Base-by-base conservation (phyloP, 139 green algal genomes). In the Micractinium conductrix region DNA sequence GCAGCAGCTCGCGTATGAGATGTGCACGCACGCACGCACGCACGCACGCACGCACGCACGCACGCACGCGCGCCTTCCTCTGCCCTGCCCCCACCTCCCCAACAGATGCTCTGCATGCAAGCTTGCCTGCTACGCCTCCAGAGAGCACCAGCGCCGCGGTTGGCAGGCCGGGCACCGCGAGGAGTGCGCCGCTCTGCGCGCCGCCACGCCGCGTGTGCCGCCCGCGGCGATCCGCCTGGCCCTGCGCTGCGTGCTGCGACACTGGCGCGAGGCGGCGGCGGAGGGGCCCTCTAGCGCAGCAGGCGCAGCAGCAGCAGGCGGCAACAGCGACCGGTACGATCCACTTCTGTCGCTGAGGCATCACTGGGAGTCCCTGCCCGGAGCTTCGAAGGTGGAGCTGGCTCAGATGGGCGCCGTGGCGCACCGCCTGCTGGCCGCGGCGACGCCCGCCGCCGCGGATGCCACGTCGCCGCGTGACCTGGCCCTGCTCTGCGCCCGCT, bases 331-430 rank as follows among this genome's bases (percentile, higher is more conserved):
- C 35, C 78, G 67, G 28, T 93, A 70, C 43, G 65, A 21, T 7
- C 84, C 78, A 12, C 71, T 95, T 8, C 50, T 93, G 71, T 5
- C 14, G 6, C 85, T 96, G 67, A 22, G 88, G 68, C 75, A 88
- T 48, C 93, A 96, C 79, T 96, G 92, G 93, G 80, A 88, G 0
- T 14, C 74, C 2, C 80, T 96, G 53, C 63, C 78, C 37, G 84
- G 86, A 17, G 62, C 75, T 12, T 63, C 79, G 17, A 95, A 95
- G 86, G 22, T 88, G 30, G 37, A 75, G 65, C 94, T 85, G 81
- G 93, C 92, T 1, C 92, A 96, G 76, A 95, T 96, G 93, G 93
- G 89, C 1, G 85, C 86, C 0, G 42, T 94, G n/a, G 55, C 60
- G 9, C 45, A 45, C 68, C n/a, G 40, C 2, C 26, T 81, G 78